Evolutionary conservation across 805 yeast genomes (phyloP).

Genomic region (Maudiozyma pseudohumilis): DNA sequence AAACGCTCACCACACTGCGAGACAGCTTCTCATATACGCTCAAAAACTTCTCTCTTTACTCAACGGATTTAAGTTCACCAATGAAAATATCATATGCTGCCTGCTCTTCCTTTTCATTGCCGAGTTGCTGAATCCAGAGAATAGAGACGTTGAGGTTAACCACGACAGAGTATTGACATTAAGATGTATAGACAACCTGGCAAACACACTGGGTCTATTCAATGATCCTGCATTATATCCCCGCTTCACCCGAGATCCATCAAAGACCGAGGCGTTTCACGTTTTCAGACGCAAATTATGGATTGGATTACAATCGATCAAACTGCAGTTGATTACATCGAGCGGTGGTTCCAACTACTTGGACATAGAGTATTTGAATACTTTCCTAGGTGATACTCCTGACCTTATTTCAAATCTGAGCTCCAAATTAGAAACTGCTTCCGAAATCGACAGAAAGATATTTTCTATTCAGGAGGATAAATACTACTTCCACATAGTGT

Average conservation of each 20-base stretch:
- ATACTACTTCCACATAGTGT: conserved; percentile 10
- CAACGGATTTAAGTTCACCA: conserved; percentile 10
- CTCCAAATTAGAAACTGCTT: neutral
- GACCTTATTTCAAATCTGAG: neutral
- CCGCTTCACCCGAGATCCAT: conserved; percentile 4
- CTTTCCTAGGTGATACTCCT: conserved; percentile 2
- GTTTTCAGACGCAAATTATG: conserved; percentile 11
- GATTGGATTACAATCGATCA: conserved; percentile 14
- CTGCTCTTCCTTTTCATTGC: conserved; percentile 9
- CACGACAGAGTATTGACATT: conserved; percentile 8
- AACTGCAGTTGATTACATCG: conserved; percentile 5
- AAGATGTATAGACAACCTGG: conserved; percentile 5
- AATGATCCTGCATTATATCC: conserved; percentile 8
- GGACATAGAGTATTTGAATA: conserved; percentile 6
- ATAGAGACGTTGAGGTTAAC: conserved; percentile 4
- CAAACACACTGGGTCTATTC: conserved; percentile 10
- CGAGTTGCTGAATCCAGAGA: conserved; percentile 10
- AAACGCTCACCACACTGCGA: conserved; percentile 5
- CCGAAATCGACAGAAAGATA: conserved; percentile 6
- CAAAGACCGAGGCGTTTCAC: neutral
- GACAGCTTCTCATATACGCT: conserved; percentile 6
- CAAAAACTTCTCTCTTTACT: conserved; percentile 10
- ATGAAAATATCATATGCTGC: conserved; percentile 10
- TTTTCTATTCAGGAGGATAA: conserved; percentile 9
- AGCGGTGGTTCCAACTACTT: conserved; percentile 6